Percentiles rank a stretch among this genome's conserved stretches.
phyloP scores from a whole-genome alignment of 1,284 basidiomycete genomes.

The Tilletiopsis washingtonensis region DNA sequence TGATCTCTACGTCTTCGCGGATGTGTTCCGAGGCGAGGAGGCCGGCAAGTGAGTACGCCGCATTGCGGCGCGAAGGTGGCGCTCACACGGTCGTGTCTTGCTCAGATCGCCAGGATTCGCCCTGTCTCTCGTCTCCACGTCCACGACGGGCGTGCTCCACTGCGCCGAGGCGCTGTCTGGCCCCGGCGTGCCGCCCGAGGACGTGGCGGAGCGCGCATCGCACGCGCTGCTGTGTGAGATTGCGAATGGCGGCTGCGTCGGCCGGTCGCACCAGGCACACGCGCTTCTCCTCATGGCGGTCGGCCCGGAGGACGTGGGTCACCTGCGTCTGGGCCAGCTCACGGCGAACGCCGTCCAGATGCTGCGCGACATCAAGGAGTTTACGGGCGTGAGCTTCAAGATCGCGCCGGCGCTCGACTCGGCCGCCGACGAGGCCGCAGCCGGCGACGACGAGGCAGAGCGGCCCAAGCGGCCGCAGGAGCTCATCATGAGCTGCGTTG shows the following conservation, averaged over 20 bases:
- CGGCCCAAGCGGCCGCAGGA: conserved; percentile 9
- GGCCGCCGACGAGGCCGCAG: neutral
- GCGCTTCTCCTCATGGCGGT: conserved; percentile 84
- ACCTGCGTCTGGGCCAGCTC: conserved; percentile 73
- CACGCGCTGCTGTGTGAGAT: conserved; percentile 72
- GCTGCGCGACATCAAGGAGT: conserved; percentile 69
- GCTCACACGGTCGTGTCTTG: conserved; percentile 1
- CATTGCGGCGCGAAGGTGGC: neutral
- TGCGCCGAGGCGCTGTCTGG: conserved; percentile 74
- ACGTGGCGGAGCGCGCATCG: conserved; percentile 74
- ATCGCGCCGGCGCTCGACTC: conserved; percentile 25
- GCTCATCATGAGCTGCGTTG: conserved; percentile 31
- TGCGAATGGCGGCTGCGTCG: conserved; percentile 76
- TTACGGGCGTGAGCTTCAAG: conserved; percentile 65
- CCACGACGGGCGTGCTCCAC: conserved; percentile 82
- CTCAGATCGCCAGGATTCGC: conserved; percentile 80
- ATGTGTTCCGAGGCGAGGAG: conserved; percentile 95
- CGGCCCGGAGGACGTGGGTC: conserved; percentile 89
- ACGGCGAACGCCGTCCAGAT: conserved; percentile 73
- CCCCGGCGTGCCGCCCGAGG: conserved; percentile 65
- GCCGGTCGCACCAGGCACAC: conserved; percentile 79
- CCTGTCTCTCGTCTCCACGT: conserved; percentile 78
- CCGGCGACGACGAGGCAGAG: conserved; percentile 9
- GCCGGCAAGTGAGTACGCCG: conserved; percentile 61
- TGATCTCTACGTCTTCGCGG: conserved; percentile 95